Conservation (phyloP, 805 yeast species). For the Metschnikowia cubensis region DNA sequence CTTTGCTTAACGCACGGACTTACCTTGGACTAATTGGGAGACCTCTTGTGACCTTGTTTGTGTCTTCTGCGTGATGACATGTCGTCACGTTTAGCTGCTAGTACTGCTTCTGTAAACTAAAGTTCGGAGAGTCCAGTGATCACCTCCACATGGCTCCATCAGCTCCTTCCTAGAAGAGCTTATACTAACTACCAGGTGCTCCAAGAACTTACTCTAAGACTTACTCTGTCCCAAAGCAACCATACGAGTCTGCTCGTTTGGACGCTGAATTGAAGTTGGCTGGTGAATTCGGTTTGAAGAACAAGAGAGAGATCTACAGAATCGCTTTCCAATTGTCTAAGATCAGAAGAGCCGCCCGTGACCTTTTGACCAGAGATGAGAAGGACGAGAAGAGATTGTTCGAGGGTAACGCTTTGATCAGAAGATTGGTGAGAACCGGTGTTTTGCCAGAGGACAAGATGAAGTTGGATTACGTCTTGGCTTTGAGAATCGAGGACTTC, state of each 20-base stretch:
- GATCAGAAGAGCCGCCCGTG: conserved; percentile 99
- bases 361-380: conserved; percentile 98
- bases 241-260: conserved; percentile 98
- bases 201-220: conserved; percentile 99
- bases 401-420: conserved; percentile 99
- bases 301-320: conserved; percentile 99
- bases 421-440: conserved; percentile 98
- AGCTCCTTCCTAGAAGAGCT: not conserved
- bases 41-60: not conserved
- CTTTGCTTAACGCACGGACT: conserved; percentile 5
- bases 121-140: not conserved
- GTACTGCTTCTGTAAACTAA: conserved; percentile 3
- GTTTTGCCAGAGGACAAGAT: conserved; percentile 98
- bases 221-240: conserved; percentile 98
- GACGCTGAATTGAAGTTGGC: conserved; percentile 99
- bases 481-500: conserved; percentile 97
- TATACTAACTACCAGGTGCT: conserved; percentile 62
- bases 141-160: not conserved
- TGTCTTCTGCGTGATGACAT: not conserved
- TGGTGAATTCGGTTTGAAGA: conserved; percentile 99
- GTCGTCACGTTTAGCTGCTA: not conserved
- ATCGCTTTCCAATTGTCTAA: conserved; percentile 98
- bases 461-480: conserved; percentile 99
- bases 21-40: not conserved
- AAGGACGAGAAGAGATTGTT: conserved; percentile 99